A percentile compares a stretch with the other conserved stretches of the same genome.
Evolutionary conservation across 257 asterid genomes (phyloP).

Genomic region (Solanum appendiculatum): DNA sequence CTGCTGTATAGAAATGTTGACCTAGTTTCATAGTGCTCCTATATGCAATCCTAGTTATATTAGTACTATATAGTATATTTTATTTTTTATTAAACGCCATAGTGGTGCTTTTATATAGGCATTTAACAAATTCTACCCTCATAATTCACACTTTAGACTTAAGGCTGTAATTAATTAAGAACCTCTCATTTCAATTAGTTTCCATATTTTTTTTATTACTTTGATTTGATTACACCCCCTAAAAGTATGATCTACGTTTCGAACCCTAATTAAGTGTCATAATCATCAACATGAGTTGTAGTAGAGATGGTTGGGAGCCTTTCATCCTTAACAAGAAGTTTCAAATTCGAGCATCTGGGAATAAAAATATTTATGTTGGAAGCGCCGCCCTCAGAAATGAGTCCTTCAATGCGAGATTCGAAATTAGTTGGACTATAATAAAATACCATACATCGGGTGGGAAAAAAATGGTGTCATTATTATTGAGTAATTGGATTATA

Average conservation of each 20-base stretch:
- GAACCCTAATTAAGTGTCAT: neutral
- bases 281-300: neutral
- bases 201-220: neutral
- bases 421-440: neutral
- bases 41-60: neutral
- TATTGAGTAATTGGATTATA: neutral
- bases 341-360: accelerated
- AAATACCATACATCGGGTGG: neutral
- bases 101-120: neutral
- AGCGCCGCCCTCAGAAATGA: accelerated
- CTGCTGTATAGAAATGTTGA: neutral
- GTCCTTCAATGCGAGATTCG: accelerated
- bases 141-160: neutral
- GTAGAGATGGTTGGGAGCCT: neutral
- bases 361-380: accelerated
- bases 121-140: neutral
- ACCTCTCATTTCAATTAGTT: neutral
- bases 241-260: neutral
- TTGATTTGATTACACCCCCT: neutral
- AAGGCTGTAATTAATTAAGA: neutral
- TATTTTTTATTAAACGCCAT: neutral
- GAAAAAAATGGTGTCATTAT: neutral
- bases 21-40: neutral
- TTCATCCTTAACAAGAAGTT: neutral
- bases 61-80: neutral